These are phyloP conservation scores for Aspergillus glaucus DNA, from an alignment of 2,329 filamentous ascomycete species.

Conservation along the genomic window DNA sequence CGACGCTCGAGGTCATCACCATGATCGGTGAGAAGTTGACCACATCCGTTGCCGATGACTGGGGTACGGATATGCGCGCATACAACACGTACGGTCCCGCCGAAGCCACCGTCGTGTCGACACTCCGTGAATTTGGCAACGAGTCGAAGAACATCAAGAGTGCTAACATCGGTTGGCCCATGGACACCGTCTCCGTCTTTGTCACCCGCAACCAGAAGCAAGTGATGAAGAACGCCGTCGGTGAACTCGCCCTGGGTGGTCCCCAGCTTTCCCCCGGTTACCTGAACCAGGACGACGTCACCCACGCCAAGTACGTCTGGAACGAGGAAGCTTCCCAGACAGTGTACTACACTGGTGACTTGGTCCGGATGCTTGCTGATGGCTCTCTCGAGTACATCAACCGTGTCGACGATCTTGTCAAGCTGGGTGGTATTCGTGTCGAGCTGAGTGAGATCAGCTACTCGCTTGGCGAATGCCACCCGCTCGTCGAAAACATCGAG, in stretches of 20 bases:
- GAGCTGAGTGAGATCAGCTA: slow-evolving; percentile 29
- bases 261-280: slow-evolving; percentile 25
- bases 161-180: slow-evolving; percentile 27
- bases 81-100: slow-evolving; percentile 38
- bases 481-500: slow-evolving; percentile 26
- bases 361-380: slow-evolving; percentile 30
- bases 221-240: slow-evolving; percentile 21
- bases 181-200: slow-evolving; percentile 25
- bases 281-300: slow-evolving; percentile 24
- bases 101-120: slow-evolving; percentile 31
- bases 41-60: slow-evolving; percentile 29
- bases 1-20: slow-evolving; percentile 26
- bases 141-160: slow-evolving; percentile 18
- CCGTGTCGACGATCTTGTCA: slow-evolving; percentile 37
- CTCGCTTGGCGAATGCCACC: slow-evolving; percentile 24
- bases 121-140: slow-evolving; percentile 23
- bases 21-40: slow-evolving; percentile 32
- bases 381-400: slow-evolving; percentile 34
- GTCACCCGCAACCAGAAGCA: slow-evolving; percentile 20
- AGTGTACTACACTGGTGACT: slow-evolving; percentile 31
- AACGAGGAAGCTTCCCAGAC: slow-evolving; percentile 16
- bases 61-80: slow-evolving; percentile 30
- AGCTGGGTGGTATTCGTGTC: slow-evolving; percentile 38
- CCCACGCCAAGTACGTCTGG: slow-evolving; percentile 25
- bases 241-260: slow-evolving; percentile 25